Base-by-base conservation (phyloP, 371 early-diverging fungal species). In the Vairimorpha apis region DNA sequence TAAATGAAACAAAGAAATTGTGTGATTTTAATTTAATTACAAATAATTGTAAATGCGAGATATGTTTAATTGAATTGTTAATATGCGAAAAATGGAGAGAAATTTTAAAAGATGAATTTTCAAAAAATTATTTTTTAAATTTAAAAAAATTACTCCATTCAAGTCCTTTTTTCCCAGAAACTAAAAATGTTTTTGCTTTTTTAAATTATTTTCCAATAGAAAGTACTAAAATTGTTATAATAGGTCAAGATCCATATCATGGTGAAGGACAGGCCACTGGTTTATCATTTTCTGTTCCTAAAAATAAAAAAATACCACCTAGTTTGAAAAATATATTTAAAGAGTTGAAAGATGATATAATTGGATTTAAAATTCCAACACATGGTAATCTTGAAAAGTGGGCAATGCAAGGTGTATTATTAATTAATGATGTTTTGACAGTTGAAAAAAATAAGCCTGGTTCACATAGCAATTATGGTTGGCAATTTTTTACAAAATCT, bases 241-340 rank as follows among this genome's bases (percentile, higher is more conserved):
- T 81, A 29, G 78, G 74, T 23, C 77, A 76, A 87, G 97, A 97
- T 84, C 97, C 97, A 23, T 97, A 97, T 83, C 95, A 95, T 78
- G 88, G 88, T 16, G 83, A 80, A 10, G 86, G 86, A 45, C 95
- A 96, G 80, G 97, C 97, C 2, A 93, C 90, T 78, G 97, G 92
- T 38, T 70, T 85, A 16, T 66, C 77, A 16, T 83, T 84, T 68
- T 83, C 83, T 12, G 95, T 95, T 35, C 82, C 85, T 23, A 86
- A 87, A 53, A 89, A 89, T 1, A 33, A 70, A 0, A 76, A 74
- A 4, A 75, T 83, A 0, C 97, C 96, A 30, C 95, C 94, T 4
- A 92, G 93, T 1, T 86, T 96, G 16, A 79, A 83, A 38, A 97
- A 96, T 83, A 95, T 97, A 76, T 94, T 87, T 83, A 88, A 88